Percentiles rank a stretch among this genome's conserved stretches.
phyloP scores from a whole-genome alignment of 768 basidiomycete genomes.

The Lyophyllum decastes region DNA sequence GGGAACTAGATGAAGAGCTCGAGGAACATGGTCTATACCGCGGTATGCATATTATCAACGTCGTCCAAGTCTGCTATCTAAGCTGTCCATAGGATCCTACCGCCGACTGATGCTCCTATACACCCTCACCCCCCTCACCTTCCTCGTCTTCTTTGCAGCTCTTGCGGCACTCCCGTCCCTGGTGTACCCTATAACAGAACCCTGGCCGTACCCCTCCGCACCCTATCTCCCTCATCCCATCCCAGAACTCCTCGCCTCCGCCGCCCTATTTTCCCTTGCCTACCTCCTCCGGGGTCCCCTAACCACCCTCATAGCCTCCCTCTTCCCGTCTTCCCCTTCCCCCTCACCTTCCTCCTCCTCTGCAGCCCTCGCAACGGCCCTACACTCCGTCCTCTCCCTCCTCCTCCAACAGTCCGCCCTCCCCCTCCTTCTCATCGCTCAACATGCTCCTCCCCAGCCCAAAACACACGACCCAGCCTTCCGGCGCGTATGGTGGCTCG shows the following conservation, averaged over 20 bases:
- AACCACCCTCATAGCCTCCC: slow-evolving; percentile 31
- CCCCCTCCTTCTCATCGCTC: slow-evolving; percentile 52
- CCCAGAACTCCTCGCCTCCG: slow-evolving; percentile 63
- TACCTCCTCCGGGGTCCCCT: slow-evolving; percentile 51
- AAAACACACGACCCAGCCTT: slow-evolving; percentile 63
- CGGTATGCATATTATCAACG: slow-evolving; percentile 34
- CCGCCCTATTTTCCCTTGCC: slow-evolving; percentile 61
- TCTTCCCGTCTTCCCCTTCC: slow-evolving; percentile 29
- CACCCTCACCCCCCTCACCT: slow-evolving; percentile 58
- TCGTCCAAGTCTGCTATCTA: not conserved
- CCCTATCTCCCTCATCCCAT: slow-evolving; percentile 61
- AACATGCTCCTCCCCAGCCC: slow-evolving; percentile 41
- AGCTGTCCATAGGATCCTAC: slow-evolving; percentile 57
- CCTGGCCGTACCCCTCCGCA: slow-evolving; percentile 40
- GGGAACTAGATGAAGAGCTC: slow-evolving; percentile 42
- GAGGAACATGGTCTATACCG: slow-evolving; percentile 50
- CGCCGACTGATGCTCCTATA: slow-evolving; percentile 53
- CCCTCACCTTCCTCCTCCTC: too few species aligned
- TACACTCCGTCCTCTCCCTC: slow-evolving; percentile 54
- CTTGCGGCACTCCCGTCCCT: slow-evolving; percentile 52
- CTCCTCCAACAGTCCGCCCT: slow-evolving; percentile 56
- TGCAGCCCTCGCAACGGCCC: slow-evolving; percentile 37
- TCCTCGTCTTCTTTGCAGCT: slow-evolving; percentile 46
- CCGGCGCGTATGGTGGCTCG: slow-evolving; percentile 73
- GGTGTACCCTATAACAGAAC: slow-evolving; percentile 42